phyloP scores from a whole-genome alignment of 345 rosid species.

The Populus tremula region DNA sequence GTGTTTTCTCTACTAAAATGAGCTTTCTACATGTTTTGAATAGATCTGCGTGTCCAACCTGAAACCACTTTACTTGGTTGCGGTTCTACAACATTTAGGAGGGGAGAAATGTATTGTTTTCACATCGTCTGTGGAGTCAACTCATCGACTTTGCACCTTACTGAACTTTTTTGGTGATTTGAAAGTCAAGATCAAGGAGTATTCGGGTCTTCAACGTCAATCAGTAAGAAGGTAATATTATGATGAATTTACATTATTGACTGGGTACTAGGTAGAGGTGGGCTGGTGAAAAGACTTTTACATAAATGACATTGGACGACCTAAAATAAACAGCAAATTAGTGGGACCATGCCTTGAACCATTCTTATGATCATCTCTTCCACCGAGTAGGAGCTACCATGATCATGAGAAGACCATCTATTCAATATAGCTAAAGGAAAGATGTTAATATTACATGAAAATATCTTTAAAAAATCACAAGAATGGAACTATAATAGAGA shows the following conservation, averaged over 20 bases:
- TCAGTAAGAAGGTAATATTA: conserved; percentile 65
- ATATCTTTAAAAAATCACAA: no score
- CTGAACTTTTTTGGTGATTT: conserved; percentile 72
- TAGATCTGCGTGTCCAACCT: conserved; percentile 73
- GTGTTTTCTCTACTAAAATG: background rate
- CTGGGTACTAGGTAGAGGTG: background rate
- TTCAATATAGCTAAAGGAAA: no score
- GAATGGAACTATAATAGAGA: no score
- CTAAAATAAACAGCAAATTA: no score
- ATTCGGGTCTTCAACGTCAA: conserved; percentile 81
- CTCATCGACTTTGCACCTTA: conserved; percentile 75
- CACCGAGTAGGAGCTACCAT: background rate
- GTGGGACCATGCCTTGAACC: background rate
- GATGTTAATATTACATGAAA: no score
- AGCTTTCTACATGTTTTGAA: conserved; percentile 11
- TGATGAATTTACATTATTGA: conserved; percentile 6
- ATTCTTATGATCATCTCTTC: background rate
- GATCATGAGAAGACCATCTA: no score
- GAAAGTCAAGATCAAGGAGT: conserved; percentile 73
- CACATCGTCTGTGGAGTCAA: conserved; percentile 82
- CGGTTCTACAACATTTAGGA: conserved; percentile 68
- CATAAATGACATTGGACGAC: no score
- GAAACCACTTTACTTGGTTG: conserved; percentile 77
- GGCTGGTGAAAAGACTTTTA: background rate
- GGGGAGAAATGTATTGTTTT: conserved; percentile 81